Evolutionary conservation across 1,284 basidiomycete genomes (phyloP), one percentile per base, ranked within the genome.

Genomic region (Cryptococcus sp.): DNA sequence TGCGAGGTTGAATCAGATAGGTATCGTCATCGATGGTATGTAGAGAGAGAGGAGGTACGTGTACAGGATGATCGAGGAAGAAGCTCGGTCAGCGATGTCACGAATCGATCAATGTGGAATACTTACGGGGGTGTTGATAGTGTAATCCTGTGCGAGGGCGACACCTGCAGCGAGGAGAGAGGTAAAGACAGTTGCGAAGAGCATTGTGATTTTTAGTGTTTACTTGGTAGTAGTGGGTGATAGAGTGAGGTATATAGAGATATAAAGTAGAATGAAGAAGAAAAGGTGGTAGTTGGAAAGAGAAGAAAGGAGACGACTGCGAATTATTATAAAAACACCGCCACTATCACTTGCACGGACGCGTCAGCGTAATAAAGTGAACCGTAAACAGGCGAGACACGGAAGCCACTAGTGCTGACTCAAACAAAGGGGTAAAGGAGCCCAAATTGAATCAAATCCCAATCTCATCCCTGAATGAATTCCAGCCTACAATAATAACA

Each of bases 71-170:
- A 41, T 32, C 23, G 24, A 31, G n/a, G 28, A 16, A 4, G 13
- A 24, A 3, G 14, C 22, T 7, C 18, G 5, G 44, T 46, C 43
- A 45, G 44, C 31, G 32, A 3, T 46, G 28, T n/a, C 39, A 42
- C 4, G 9, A 4, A n/a, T 13, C 45, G 11, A 23, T n/a, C 16
- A 14, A 22, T 24, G 7, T 10, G 54, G 48, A 14, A 13, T 4
- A 49, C 60, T 61, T 46, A 66, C 63, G 34, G 86, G 83, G 7
- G 86, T 86, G 71, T 85, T 83, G 68, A 88, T 76, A 22, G 78
- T 82, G 54, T 60, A 61, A 50, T 50, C 53, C 62, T 84, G 66
- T 11, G 73, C 80, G 25, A 80, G 43, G 49, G 78, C 75, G 53
- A 72, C 72, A 31, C 55, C 57, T 25, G 63, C 46, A 40, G 62